Percentiles rank a stretch among this genome's conserved stretches.
phyloP scores from a whole-genome alignment of 495 filamentous ascomycete genomes.

The Hypoxylon fuscum region DNA sequence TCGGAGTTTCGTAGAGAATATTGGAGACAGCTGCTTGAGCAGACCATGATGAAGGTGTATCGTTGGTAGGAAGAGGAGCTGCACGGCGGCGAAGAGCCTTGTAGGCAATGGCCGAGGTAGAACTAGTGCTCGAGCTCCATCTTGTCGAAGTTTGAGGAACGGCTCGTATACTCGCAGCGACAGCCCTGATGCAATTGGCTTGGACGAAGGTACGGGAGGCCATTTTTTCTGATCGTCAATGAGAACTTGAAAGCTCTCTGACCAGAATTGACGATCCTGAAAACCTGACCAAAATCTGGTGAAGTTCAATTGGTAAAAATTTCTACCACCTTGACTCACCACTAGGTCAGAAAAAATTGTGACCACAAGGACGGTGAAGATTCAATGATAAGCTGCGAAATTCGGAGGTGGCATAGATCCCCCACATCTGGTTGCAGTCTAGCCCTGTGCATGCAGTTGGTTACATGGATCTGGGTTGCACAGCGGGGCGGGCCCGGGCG shows the following conservation, averaged over 20 bases:
- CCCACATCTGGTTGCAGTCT: too few relatives aligned
- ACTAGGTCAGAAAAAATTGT: constrained; percentile 27
- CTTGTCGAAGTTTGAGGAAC: constrained; percentile 36
- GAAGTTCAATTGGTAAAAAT: constrained; percentile 33
- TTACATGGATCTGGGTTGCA: not conserved
- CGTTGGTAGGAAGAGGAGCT: constrained; percentile 79
- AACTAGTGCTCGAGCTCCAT: constrained; percentile 61
- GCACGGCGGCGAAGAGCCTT: constrained; percentile 94
- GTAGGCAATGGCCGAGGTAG: constrained; percentile 94
- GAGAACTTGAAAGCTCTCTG: constrained; percentile 41
- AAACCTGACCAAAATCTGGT: constrained; percentile 28
- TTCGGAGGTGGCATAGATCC: constrained; percentile 30
- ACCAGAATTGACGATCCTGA: constrained; percentile 27
- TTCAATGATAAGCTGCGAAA: constrained; percentile 31
- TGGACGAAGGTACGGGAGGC: constrained; percentile 54
- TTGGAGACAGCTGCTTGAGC: constrained; percentile 94
- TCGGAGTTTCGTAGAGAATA: constrained; percentile 97
- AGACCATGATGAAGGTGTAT: constrained; percentile 83
- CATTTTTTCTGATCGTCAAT: constrained; percentile 49
- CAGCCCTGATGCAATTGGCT: constrained; percentile 46
- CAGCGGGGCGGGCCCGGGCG: too few relatives aligned
- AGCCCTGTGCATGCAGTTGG: not conserved
- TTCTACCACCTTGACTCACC: constrained; percentile 35
- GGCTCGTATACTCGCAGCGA: constrained; percentile 25
- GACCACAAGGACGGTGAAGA: constrained; percentile 14